These are phyloP conservation scores for Houttuynia cordata DNA, from an alignment of 164 flowering plant species.

Conservation along the genomic window DNA sequence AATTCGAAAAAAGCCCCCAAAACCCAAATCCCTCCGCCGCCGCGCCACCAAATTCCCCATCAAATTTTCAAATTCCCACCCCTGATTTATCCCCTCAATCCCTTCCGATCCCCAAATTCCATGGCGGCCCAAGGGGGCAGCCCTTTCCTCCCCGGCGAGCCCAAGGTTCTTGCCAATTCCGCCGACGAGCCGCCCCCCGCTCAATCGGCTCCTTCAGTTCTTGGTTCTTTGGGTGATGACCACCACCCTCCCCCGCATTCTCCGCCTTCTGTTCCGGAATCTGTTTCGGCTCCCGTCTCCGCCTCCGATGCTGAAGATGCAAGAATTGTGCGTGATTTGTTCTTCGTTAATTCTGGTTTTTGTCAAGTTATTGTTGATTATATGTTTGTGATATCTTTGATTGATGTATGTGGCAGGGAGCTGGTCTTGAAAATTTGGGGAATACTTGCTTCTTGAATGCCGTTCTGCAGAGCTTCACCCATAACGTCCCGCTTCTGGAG, in stretches of 20 bases:
- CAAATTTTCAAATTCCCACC: too few species aligned
- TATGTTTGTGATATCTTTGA: background rate
- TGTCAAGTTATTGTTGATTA: background rate
- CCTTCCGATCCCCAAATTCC: too few species aligned
- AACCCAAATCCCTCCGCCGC: too few species aligned
- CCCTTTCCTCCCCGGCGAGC: too few species aligned
- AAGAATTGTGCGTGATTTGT: background rate
- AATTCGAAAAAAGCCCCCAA: too few species aligned
- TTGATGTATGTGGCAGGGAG: constrained; percentile 31
- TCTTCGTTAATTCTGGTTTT: background rate
- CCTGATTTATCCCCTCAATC: too few species aligned
- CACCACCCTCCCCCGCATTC: too few species aligned
- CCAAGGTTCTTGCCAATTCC: background rate
- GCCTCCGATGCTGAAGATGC: background rate
- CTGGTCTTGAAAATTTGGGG: constrained; percentile 69
- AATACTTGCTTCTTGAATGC: constrained; percentile 81
- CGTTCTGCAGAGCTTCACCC: constrained; percentile 71
- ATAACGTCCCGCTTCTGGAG: constrained; percentile 60
- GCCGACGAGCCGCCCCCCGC: background rate
- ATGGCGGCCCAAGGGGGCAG: too few species aligned
- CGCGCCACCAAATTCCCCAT: too few species aligned
- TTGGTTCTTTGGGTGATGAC: background rate
- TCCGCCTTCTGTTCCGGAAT: background rate
- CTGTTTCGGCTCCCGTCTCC: background rate
- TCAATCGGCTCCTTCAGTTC: background rate